Conservation (phyloP, 768 basidiomycete species). For the Tephrocybe sp. region DNA sequence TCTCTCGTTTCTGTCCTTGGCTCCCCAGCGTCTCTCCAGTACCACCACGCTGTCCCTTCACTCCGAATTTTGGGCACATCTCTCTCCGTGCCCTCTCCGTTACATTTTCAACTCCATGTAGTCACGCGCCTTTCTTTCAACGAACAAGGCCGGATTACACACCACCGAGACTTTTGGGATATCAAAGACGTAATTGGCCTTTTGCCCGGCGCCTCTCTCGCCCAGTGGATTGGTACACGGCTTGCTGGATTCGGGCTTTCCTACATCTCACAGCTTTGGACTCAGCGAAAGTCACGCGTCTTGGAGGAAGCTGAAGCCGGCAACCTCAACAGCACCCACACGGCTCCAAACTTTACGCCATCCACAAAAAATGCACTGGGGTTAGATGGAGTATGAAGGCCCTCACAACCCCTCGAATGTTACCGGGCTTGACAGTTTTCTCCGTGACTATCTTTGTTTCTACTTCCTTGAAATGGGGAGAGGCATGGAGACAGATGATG, state of each 20-base stretch:
- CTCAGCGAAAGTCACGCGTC: constrained; percentile 15
- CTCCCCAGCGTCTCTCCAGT: constrained; percentile 31
- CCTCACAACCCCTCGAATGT: constrained; percentile 7
- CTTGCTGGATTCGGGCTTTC: constrained; percentile 59
- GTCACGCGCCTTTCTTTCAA: constrained; percentile 77
- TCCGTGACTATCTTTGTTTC: not conserved
- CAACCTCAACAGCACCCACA: constrained; percentile 18
- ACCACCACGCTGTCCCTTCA: constrained; percentile 41
- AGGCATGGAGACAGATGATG: constrained; percentile 12
- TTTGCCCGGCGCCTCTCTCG: constrained; percentile 64
- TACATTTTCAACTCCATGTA: constrained; percentile 74
- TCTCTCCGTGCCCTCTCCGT: constrained; percentile 59
- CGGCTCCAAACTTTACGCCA: constrained; percentile 16
- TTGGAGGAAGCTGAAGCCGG: constrained; percentile 13
- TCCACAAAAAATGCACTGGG: constrained; percentile 23
- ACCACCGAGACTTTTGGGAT: constrained; percentile 83
- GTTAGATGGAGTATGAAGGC: constrained; percentile 17
- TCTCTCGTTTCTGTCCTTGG: constrained; percentile 36
- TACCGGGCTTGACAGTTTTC: constrained; percentile 8
- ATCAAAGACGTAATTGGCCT: constrained; percentile 75
- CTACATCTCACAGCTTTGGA: constrained; percentile 37
- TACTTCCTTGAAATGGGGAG: not conserved
- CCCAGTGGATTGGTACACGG: constrained; percentile 69
- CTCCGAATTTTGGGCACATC: constrained; percentile 61
- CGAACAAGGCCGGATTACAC: constrained; percentile 77